A percentile compares a stretch with the other conserved stretches of the same genome.
Evolutionary conservation across 1,284 basidiomycete species (phyloP).

Genomic region (Leccinum proximum): DNA sequence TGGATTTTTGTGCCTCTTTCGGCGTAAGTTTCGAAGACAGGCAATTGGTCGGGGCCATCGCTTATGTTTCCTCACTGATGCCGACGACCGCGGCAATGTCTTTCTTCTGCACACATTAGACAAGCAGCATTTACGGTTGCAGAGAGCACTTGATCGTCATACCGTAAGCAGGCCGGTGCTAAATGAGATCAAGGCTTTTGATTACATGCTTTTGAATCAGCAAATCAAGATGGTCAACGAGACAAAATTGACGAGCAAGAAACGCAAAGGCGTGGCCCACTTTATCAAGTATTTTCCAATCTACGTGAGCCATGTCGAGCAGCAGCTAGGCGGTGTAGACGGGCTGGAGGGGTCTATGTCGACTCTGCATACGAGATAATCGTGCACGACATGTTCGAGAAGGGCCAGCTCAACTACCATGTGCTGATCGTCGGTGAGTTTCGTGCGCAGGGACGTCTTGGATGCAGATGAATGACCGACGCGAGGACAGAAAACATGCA

Average conservation of each 20-base stretch:
- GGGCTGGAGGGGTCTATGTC: constrained; percentile 71
- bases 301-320: constrained; percentile 85
- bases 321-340: constrained; percentile 79
- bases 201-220: constrained; percentile 53
- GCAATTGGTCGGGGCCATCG: constrained; percentile 85
- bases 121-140: constrained; percentile 79
- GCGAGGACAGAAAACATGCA: constrained; percentile 87
- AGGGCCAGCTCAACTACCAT: constrained; percentile 95
- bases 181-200: constrained; percentile 4
- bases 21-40: constrained; percentile 37
- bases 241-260: constrained; percentile 90
- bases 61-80: constrained; percentile 68
- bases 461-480: constrained; percentile 4
- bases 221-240: constrained; percentile 91
- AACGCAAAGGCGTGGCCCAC: constrained; percentile 89
- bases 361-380: constrained; percentile 88
- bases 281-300: constrained; percentile 93
- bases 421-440: constrained; percentile 90
- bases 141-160: constrained; percentile 72
- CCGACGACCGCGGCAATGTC: constrained; percentile 74
- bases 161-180: constrained; percentile 52
- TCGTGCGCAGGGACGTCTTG: background rate
- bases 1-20: constrained; percentile 38
- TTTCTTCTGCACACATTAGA: constrained; percentile 76
- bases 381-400: constrained; percentile 90